These are phyloP conservation scores for Umbellularia californica DNA, from an alignment of 164 flowering plant species.

Conservation along the genomic window DNA sequence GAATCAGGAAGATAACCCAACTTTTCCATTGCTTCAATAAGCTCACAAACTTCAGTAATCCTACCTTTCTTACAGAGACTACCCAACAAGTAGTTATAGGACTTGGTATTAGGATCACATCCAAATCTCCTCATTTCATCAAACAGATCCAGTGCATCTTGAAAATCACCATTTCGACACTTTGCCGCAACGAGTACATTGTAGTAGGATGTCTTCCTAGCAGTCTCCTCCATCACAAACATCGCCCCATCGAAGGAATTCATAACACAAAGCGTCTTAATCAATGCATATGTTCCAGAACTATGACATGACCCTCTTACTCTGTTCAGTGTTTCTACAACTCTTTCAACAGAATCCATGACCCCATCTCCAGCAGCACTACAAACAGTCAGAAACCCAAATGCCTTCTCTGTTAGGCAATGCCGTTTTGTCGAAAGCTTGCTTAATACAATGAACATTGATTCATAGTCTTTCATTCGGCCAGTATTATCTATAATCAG, in stretches of 20 bases:
- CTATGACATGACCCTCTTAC: constrained; percentile 46
- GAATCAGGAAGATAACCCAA: constrained; percentile 39
- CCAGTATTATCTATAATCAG: constrained; percentile 49
- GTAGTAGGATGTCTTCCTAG: constrained; percentile 41
- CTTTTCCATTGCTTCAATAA: constrained; percentile 43
- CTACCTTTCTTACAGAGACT: constrained; percentile 40
- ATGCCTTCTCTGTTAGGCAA: constrained; percentile 44
- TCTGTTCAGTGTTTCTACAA: constrained; percentile 32
- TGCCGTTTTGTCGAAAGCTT: constrained; percentile 29
- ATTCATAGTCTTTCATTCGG: constrained; percentile 33
- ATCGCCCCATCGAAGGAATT: constrained; percentile 43
- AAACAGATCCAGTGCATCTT: constrained; percentile 32
- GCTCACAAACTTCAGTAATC: constrained; percentile 32
- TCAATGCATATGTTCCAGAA: constrained; percentile 46
- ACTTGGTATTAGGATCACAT: constrained; percentile 30
- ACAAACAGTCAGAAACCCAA: constrained; percentile 32
- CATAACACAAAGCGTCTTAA: constrained; percentile 40
- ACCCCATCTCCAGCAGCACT: constrained; percentile 8
- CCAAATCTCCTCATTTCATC: constrained; percentile 43
- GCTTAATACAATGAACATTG: constrained; percentile 33
- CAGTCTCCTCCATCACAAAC: constrained; percentile 47
- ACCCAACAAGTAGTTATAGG: constrained; percentile 51
- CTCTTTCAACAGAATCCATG: constrained; percentile 20
- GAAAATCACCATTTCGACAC: constrained; percentile 36
- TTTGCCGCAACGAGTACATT: constrained; percentile 40